Evolutionary conservation across 441 rosid species (phyloP).

Genomic region (Croton laevigatus): DNA sequence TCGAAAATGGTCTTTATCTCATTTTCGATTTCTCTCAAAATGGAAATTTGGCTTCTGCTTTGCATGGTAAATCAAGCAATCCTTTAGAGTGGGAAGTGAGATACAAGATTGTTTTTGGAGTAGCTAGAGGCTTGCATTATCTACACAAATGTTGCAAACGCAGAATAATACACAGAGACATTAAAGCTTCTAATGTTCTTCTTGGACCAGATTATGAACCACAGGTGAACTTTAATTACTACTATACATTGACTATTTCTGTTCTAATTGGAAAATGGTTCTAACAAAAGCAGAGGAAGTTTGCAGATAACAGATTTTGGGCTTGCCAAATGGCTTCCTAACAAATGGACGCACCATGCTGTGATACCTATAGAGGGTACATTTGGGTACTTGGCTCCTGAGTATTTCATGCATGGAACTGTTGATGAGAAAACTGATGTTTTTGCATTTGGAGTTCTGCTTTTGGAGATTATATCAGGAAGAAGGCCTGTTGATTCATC

Average conservation of each 20-base stretch:
- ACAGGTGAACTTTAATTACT: conserved; percentile 40
- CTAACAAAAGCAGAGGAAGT: no score
- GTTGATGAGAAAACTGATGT: conserved; percentile 94
- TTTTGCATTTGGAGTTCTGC: conserved; percentile 84
- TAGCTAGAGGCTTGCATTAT: conserved; percentile 83
- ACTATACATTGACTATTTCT: no score
- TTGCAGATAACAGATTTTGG: conserved; percentile 87
- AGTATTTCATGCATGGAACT: conserved; percentile 91
- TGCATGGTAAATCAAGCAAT: conserved; percentile 56
- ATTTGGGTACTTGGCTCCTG: conserved; percentile 92
- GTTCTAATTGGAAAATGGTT: no score
- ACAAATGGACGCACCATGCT: conserved; percentile 91
- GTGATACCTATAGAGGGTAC: conserved; percentile 91
- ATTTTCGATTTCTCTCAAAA: conserved; percentile 77
- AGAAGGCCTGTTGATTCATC: conserved; percentile 74
- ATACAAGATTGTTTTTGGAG: conserved; percentile 74
- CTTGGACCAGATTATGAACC: conserved; percentile 89
- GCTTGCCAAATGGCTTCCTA: conserved; percentile 92
- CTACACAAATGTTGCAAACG: conserved; percentile 89
- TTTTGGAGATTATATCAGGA: conserved; percentile 80
- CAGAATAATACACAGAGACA: conserved; percentile 90
- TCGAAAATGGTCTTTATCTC: conserved; percentile 80
- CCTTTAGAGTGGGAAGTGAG: conserved; percentile 65
- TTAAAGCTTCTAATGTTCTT: conserved; percentile 87
- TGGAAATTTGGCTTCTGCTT: conserved; percentile 69